These are phyloP conservation scores for Rhizopogon roseolus DNA, from an alignment of 768 basidiomycete genomes.

Conservation along the genomic window DNA sequence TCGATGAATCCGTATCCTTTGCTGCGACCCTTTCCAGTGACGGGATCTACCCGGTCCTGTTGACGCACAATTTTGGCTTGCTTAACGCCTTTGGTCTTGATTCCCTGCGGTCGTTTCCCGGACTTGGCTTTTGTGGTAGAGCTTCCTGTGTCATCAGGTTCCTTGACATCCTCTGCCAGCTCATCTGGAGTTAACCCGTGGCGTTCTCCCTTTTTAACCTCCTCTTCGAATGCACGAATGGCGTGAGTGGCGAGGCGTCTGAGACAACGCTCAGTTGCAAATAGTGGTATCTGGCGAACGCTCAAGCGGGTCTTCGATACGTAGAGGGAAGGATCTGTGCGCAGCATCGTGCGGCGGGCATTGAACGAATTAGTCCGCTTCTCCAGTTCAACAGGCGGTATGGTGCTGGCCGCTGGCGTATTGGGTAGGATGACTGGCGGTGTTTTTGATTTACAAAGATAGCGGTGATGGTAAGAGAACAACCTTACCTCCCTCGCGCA, in stretches of 20 bases:
- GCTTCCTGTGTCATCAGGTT: slow-evolving; percentile 8
- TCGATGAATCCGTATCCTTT: slow-evolving; percentile 97
- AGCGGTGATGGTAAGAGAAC: not conserved
- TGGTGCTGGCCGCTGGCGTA: slow-evolving; percentile 67
- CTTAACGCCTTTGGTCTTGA: slow-evolving; percentile 47
- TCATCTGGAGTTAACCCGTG: slow-evolving; percentile 71
- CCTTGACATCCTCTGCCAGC: slow-evolving; percentile 39
- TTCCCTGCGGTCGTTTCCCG: slow-evolving; percentile 20
- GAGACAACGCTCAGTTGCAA: slow-evolving; percentile 84
- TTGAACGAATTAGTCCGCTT: slow-evolving; percentile 83
- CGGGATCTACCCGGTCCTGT: slow-evolving; percentile 80
- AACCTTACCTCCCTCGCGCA: slow-evolving; percentile 87
- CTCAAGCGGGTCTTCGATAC: slow-evolving; percentile 93
- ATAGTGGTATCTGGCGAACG: slow-evolving; percentile 87
- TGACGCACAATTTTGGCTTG: slow-evolving; percentile 94
- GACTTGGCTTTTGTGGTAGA: slow-evolving; percentile 20
- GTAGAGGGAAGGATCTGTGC: slow-evolving; percentile 89
- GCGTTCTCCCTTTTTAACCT: slow-evolving; percentile 62
- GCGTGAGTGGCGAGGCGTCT: slow-evolving; percentile 86
- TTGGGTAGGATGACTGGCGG: slow-evolving; percentile 83
- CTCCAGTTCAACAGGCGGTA: slow-evolving; percentile 76
- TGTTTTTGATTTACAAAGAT: slow-evolving; percentile 2
- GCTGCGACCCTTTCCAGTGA: slow-evolving; percentile 82
- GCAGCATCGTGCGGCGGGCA: slow-evolving; percentile 75
- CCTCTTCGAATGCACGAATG: slow-evolving; percentile 70